A percentile compares a stretch with the other conserved stretches of the same genome.
Evolutionary conservation across 495 filamentous ascomycete species (phyloP).

Genomic region (Daldinia decipiens): DNA sequence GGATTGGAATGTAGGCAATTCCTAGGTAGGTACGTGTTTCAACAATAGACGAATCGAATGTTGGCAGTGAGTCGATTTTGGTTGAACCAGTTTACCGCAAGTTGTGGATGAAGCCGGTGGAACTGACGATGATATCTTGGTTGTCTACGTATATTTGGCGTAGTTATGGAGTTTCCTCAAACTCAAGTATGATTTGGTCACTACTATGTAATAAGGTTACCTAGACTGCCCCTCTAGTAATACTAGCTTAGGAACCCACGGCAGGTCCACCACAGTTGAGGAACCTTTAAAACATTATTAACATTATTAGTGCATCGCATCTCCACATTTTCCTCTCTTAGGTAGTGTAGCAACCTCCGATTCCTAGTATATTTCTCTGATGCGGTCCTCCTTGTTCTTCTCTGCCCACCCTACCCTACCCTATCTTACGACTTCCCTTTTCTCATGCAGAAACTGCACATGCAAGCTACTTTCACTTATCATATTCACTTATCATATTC

Average conservation of each 20-base stretch:
- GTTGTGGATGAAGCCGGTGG: slow-evolving; percentile 27
- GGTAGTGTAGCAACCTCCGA: slow-evolving; percentile 29
- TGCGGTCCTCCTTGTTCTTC: slow-evolving; percentile 33
- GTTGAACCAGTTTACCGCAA: slow-evolving; percentile 23
- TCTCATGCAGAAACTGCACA: slow-evolving; percentile 30
- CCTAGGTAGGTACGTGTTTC: not conserved
- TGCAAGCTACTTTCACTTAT: slow-evolving; percentile 21
- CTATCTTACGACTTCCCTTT: slow-evolving; percentile 6
- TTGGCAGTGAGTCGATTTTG: not conserved
- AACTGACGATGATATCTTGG: slow-evolving; percentile 20
- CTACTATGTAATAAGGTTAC: slow-evolving; percentile 42
- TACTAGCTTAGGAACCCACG: not conserved
- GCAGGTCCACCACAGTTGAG: slow-evolving; percentile 30
- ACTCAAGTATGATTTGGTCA: not conserved
- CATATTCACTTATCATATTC: slow-evolving; percentile 3
- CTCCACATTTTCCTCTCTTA: slow-evolving; percentile 25
- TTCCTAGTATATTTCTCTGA: slow-evolving; percentile 45
- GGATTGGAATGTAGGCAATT: not conserved
- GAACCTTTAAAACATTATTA: slow-evolving; percentile 14
- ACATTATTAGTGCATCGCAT: slow-evolving; percentile 28
- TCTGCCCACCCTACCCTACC: slow-evolving; percentile 6
- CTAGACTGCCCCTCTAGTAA: not conserved
- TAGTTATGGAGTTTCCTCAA: slow-evolving; percentile 16
- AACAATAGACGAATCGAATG: not conserved
- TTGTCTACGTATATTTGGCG: slow-evolving; percentile 2